Evolutionary conservation across 495 filamentous ascomycete species (phyloP), one percentile per base, ranked within the genome.

Genomic region (Lophiotrema nucula): DNA sequence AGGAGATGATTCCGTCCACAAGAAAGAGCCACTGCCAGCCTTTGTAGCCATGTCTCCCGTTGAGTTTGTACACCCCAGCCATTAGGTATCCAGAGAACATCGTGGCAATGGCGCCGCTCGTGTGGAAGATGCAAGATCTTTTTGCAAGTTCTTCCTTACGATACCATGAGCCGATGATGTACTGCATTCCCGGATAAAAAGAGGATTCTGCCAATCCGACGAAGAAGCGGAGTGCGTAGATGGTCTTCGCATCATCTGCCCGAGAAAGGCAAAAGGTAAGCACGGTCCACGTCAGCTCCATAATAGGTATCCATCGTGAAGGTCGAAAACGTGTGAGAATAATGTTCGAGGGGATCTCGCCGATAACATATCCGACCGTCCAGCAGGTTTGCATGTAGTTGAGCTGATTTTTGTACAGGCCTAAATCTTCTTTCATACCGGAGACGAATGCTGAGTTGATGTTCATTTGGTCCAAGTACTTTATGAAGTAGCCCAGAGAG

Each of bases 361-460:
- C 83, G 39, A 86, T 73, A 1, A 86, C 78, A 58, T 85, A 83
- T 13, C 84, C 84, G 15, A 84, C 77, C 0, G 82, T 86, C 78
- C 80, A 88, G 48, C 71, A 76, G 2, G 79, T 77, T 41, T 58
- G 49, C 56, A 67, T 60, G 56, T 69, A 67, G 35, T 67, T 69
- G 19, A 66, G 56, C 31, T 69, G 46, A 43, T 67, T 67, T 16
- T 47, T 19, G 27, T 62, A 64, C 6, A 69, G 44, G 4, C 48
- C 45, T 8, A 67, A 52, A 35, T 67, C 60, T 51, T 69, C 56
- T 53, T 69, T 62, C 60, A 62, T 62, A 24, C 53, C 74, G 22
- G 72, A 72, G 2, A 76, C 71, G 56, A 82, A 84, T 5, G 80
- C 79, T 67, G 75, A 82, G 60, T 76, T 82, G 44, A 85, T 73